Percentiles rank a stretch among this genome's conserved stretches.
Conservation (phyloP, 768 basidiomycete genomes). For the Boletus coccyginus region DNA sequence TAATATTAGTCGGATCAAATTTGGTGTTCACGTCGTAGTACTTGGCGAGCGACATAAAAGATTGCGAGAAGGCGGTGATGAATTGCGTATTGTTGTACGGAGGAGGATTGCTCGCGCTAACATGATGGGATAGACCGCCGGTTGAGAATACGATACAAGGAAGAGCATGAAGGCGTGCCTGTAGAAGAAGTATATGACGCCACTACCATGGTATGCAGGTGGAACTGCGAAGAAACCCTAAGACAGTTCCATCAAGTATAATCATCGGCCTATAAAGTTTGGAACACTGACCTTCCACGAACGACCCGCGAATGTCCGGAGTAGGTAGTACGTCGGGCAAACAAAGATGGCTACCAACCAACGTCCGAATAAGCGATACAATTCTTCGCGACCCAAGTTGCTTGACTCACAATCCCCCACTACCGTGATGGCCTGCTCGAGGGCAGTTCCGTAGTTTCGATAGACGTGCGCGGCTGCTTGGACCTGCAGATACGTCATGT, state of each 20-base stretch:
- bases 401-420: conserved; percentile 40
- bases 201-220: conserved; percentile 31
- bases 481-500: conserved; percentile 28
- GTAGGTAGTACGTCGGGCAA: conserved; percentile 35
- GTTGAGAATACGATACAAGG: background rate
- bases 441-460: conserved; percentile 26
- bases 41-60: conserved; percentile 24
- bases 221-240: conserved; percentile 33
- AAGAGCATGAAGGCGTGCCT: conserved; percentile 1
- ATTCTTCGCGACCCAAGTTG: background rate
- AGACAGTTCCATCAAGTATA: background rate
- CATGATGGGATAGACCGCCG: background rate
- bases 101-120: conserved; percentile 3
- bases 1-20: conserved; percentile 14
- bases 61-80: conserved; percentile 25
- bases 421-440: conserved; percentile 34
- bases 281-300: conserved; percentile 33
- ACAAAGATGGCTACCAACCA: conserved; percentile 32
- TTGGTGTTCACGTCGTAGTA: conserved; percentile 23
- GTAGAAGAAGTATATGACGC: conserved; percentile 41
- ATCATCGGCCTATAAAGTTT: conserved; percentile 15
- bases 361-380: background rate
- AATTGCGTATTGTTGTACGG: conserved; percentile 28
- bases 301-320: conserved; percentile 28
- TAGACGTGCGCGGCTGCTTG: conserved; percentile 30